These are phyloP conservation scores for Ophiostoma ips DNA, from an alignment of 2,329 filamentous ascomycete species.

Conservation along the genomic window DNA sequence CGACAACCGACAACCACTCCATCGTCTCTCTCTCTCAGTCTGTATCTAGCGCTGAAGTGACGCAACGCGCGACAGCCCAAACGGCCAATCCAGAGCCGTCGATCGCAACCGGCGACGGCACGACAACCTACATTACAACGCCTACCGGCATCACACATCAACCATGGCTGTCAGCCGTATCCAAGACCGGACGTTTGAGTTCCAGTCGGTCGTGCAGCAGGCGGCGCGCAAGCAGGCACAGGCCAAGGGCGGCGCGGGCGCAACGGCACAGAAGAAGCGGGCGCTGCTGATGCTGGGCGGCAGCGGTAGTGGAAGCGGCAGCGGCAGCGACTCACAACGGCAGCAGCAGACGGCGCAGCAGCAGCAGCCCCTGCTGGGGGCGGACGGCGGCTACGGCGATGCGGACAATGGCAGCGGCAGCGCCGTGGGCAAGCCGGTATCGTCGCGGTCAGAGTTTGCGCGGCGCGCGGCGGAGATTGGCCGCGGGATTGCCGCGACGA, in stretches of 20 bases:
- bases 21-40: no score
- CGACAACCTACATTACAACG: no score
- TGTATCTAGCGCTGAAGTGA: no score
- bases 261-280: conserved; percentile 48
- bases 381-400: neutral
- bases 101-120: no score
- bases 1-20: no score
- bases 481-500: conserved; percentile 77
- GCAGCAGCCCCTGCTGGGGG: conserved; percentile 44
- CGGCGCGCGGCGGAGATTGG: conserved; percentile 84
- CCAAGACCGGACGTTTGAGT: conserved; percentile 93
- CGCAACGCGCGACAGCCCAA: no score
- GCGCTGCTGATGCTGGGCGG: conserved; percentile 6
- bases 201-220: conserved; percentile 78
- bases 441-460: conserved; percentile 64
- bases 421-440: conserved; percentile 36
- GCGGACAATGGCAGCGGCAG: conserved; percentile 50
- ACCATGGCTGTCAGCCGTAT: conserved; percentile 59
- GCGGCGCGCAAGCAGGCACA: conserved; percentile 67
- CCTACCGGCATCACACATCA: no score
- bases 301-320: neutral
- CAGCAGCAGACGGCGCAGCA: conserved; percentile 6
- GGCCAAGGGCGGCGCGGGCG: conserved; percentile 36
- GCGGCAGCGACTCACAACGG: neutral
- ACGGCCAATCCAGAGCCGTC: no score